Evolutionary conservation across 2,329 filamentous ascomycete genomes (phyloP).

Genomic region (Aquanectria penicillioides): DNA sequence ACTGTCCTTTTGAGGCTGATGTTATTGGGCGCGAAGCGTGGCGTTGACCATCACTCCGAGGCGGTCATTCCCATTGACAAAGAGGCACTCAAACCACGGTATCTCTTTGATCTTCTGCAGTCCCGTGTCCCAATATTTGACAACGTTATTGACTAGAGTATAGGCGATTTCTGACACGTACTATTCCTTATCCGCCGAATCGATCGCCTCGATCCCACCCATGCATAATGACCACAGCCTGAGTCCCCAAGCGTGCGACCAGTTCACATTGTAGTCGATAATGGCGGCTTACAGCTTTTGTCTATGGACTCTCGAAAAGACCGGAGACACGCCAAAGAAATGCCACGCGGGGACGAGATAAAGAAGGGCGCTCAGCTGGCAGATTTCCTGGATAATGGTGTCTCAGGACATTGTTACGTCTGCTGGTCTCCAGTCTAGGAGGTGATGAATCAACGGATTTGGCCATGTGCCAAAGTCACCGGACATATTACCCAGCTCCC

Average conservation of each 20-base stretch:
- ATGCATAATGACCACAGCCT: background rate
- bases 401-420: background rate
- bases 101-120: background rate
- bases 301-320: background rate
- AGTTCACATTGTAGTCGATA: background rate
- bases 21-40: background rate
- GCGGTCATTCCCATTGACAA: background rate
- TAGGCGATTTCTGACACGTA: background rate
- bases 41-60: background rate
- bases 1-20: background rate
- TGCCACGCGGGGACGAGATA: background rate
- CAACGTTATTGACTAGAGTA: background rate
- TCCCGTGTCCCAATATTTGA: background rate
- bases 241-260: background rate
- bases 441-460: background rate
- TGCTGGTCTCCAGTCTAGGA: background rate
- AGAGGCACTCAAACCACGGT: background rate
- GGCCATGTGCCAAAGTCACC: background rate
- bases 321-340: background rate
- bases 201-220: background rate
- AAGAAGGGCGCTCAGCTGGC: background rate
- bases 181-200: background rate
- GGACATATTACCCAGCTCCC: background rate
- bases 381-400: background rate
- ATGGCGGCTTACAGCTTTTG: background rate